These are phyloP conservation scores for Plenodomus biglobosus DNA, from an alignment of 2,329 filamentous ascomycete genomes.

Conservation along the genomic window DNA sequence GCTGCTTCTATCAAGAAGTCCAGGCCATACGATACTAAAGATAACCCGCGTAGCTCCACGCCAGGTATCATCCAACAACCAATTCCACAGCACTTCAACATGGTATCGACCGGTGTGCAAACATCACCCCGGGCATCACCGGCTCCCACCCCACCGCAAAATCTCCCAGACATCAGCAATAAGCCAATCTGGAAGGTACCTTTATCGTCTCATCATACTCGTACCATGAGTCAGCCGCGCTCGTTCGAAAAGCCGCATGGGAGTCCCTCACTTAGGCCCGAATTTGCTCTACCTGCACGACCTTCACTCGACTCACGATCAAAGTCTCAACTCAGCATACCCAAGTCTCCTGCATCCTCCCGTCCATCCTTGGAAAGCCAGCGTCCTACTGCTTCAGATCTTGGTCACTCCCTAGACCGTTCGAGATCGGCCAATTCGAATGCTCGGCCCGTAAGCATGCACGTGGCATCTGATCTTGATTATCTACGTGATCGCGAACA, in stretches of 20 bases:
- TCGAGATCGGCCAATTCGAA: conserved; percentile 67
- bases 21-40: conserved; percentile 23
- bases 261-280: conserved; percentile 44
- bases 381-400: conserved; percentile 65
- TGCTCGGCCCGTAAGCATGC: conserved; percentile 76
- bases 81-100: conserved; percentile 52
- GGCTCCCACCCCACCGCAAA: conserved; percentile 24
- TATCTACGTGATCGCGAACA: conserved; percentile 77
- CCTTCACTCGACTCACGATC: conserved; percentile 52
- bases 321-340: conserved; percentile 55
- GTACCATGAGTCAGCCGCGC: conserved; percentile 55
- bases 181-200: conserved; percentile 59
- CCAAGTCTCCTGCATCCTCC: conserved; percentile 59
- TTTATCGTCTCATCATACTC: conserved; percentile 42
- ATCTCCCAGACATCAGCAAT: conserved; percentile 45
- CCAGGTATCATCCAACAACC: conserved; percentile 47
- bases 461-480: conserved; percentile 79
- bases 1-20: conserved; percentile 38
- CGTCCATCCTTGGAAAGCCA: conserved; percentile 72
- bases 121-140: conserved; percentile 60
- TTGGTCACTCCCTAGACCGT: conserved; percentile 59
- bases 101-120: conserved; percentile 79
- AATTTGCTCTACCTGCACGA: conserved; percentile 42
- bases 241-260: conserved; percentile 41
- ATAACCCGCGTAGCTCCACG: conserved; percentile 28